phyloP scores from a whole-genome alignment of 768 basidiomycete genomes.

The Podaxis sp. region DNA sequence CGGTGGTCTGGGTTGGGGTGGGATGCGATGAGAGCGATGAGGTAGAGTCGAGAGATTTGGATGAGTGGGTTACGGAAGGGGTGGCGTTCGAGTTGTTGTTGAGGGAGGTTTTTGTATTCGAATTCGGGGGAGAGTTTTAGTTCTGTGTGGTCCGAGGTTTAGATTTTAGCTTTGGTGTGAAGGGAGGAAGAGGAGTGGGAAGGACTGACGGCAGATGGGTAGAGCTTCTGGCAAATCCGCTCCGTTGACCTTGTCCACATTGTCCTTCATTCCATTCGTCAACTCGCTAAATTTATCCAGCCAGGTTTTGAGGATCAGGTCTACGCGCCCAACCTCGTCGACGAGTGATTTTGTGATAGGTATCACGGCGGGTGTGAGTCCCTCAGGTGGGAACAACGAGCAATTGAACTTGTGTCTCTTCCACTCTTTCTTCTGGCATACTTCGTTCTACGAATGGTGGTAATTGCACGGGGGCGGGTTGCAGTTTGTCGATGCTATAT shows the following conservation, averaged over 20 bases:
- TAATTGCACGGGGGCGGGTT: not conserved
- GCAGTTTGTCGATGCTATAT: not conserved
- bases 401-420: conserved; percentile 12
- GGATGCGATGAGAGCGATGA: conserved; percentile 7
- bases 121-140: conserved; percentile 4
- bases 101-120: conserved; percentile 4
- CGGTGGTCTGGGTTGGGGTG: conserved; percentile 10
- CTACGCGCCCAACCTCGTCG: conserved; percentile 3
- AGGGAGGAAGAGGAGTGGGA: not conserved
- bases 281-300: conserved; percentile 2
- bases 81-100: conserved; percentile 7
- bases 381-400: conserved; percentile 6
- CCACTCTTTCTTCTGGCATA: conserved; percentile 9
- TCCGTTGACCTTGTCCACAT: conserved; percentile 6
- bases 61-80: conserved; percentile 7
- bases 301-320: conserved; percentile 8
- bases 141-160: not conserved
- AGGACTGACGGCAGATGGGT: conserved; percentile 10
- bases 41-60: conserved; percentile 9
- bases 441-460: not conserved
- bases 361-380: conserved; percentile 5
- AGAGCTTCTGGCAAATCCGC: conserved; percentile 7
- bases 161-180: not conserved
- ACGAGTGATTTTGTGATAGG: conserved; percentile 8
- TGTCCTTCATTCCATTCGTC: conserved; percentile 4